Conservation (phyloP, 2,329 filamentous ascomycete species). For the Alternaria novae-zelandiae region DNA sequence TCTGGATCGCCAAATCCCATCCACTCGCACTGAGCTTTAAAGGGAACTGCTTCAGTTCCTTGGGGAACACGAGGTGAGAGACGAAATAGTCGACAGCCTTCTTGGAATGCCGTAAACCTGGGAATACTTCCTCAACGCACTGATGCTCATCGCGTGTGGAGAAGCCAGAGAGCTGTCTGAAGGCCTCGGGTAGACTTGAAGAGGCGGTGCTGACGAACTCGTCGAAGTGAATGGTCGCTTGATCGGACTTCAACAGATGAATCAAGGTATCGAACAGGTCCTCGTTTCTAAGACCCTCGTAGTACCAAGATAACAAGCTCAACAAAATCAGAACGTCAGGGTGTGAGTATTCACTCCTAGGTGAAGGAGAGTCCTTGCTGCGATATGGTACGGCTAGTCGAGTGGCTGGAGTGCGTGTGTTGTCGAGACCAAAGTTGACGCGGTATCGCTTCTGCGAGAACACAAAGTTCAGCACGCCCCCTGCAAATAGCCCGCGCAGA, state of each 20-base stretch:
- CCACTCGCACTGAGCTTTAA: constrained; percentile 69
- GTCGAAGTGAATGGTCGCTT: constrained; percentile 60
- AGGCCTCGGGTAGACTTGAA: constrained; percentile 47
- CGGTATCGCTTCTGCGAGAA: constrained; percentile 67
- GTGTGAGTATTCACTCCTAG: constrained; percentile 71
- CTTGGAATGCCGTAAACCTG: constrained; percentile 60
- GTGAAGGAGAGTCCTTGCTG: constrained; percentile 68
- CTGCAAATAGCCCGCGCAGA: constrained; percentile 63
- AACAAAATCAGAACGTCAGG: constrained; percentile 70
- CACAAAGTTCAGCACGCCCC: constrained; percentile 61
- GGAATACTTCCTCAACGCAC: constrained; percentile 60
- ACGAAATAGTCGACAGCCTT: constrained; percentile 69
- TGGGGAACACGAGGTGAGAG: constrained; percentile 63
- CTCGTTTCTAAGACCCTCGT: constrained; percentile 61
- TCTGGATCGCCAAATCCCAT: constrained; percentile 67
- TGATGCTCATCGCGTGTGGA: constrained; percentile 57
- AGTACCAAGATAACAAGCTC: constrained; percentile 72
- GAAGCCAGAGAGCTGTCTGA: constrained; percentile 34
- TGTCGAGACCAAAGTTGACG: constrained; percentile 68
- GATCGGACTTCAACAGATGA: constrained; percentile 59
- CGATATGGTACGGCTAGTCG: constrained; percentile 65
- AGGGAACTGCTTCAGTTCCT: constrained; percentile 67
- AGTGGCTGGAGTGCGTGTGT: constrained; percentile 58
- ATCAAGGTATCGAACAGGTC: constrained; percentile 59
- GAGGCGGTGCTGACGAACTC: constrained; percentile 53